Percentiles rank a stretch among this genome's conserved stretches.
phyloP scores from a whole-genome alignment of 169 alveolate genomes.

The Cryptosporidium felis region DNA sequence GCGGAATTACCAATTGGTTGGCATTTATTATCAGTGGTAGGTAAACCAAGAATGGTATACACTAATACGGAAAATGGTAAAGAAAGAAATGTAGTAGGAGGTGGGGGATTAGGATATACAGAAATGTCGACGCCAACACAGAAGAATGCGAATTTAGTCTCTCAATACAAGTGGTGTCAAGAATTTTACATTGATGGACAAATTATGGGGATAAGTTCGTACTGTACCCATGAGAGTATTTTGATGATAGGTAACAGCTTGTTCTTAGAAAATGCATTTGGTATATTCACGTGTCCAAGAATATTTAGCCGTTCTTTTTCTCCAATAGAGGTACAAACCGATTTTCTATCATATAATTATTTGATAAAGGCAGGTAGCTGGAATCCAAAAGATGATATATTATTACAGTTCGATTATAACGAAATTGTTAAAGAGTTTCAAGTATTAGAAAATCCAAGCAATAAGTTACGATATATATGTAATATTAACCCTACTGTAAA shows the following conservation, averaged over 20 bases:
- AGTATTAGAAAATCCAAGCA: constrained; percentile 62
- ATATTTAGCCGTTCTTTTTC: constrained; percentile 33
- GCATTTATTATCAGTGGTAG: constrained; percentile 68
- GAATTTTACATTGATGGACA: constrained; percentile 70
- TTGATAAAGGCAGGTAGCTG: constrained; percentile 60
- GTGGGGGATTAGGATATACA: constrained; percentile 50
- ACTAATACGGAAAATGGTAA: not conserved
- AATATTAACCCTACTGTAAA: not conserved
- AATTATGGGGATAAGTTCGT: constrained; percentile 68
- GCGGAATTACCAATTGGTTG: constrained; percentile 65
- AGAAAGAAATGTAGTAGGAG: constrained; percentile 34
- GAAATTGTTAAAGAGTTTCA: constrained; percentile 35
- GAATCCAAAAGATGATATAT: constrained; percentile 61
- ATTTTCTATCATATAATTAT: constrained; percentile 62
- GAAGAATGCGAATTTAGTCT: constrained; percentile 30
- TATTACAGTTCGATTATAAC: constrained; percentile 50
- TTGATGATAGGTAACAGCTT: constrained; percentile 66
- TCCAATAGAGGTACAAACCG: constrained; percentile 62
- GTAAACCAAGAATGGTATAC: constrained; percentile 52
- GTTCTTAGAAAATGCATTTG: constrained; percentile 65
- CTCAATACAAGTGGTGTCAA: constrained; percentile 57
- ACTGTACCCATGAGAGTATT: constrained; percentile 49
- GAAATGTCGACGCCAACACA: constrained; percentile 40
- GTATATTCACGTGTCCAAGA: constrained; percentile 69
- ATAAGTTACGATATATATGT: constrained; percentile 44